These are phyloP conservation scores for Leccinum proliferum DNA, from an alignment of 1,284 basidiomycete species.

Conservation along the genomic window DNA sequence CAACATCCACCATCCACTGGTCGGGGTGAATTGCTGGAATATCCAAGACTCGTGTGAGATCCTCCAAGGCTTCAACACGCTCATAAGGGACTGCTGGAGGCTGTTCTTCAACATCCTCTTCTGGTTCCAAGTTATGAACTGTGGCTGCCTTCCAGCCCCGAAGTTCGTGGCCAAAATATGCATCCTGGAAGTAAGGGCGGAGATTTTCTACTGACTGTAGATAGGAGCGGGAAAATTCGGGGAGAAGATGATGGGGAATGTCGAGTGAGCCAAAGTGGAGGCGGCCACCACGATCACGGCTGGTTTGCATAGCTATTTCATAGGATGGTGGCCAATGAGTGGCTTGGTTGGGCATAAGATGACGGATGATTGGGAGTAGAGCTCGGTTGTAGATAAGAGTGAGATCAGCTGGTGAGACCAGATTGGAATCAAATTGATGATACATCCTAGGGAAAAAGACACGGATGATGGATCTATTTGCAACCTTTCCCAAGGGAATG, in stretches of 20 bases:
- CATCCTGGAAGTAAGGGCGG: constrained; percentile 1
- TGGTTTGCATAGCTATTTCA: background rate
- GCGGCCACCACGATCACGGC: background rate
- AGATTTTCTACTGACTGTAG: background rate
- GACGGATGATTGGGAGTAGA: background rate
- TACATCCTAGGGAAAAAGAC: constrained; percentile 14
- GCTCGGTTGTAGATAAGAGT: constrained; percentile 1
- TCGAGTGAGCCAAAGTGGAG: background rate
- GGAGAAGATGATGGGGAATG: constrained; percentile 1
- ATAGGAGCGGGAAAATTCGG: background rate
- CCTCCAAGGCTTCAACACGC: background rate
- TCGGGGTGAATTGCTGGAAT: background rate
- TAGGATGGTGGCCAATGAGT: constrained; percentile 11
- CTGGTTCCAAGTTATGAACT: constrained; percentile 1
- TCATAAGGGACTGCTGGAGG: background rate
- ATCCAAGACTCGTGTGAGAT: background rate
- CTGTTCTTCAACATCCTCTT: background rate
- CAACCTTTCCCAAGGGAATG: constrained; percentile 8
- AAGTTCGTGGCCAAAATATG: constrained; percentile 15
- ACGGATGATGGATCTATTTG: background rate
- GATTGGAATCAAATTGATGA: background rate
- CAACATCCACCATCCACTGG: constrained; percentile 1
- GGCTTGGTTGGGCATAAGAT: constrained; percentile 6
- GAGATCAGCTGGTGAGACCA: background rate
- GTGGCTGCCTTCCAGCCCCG: constrained; percentile 8